Evolutionary conservation across 2,329 filamentous ascomycete genomes (phyloP).

Genomic region (Nothophaeocryptopus gaeumannii): DNA sequence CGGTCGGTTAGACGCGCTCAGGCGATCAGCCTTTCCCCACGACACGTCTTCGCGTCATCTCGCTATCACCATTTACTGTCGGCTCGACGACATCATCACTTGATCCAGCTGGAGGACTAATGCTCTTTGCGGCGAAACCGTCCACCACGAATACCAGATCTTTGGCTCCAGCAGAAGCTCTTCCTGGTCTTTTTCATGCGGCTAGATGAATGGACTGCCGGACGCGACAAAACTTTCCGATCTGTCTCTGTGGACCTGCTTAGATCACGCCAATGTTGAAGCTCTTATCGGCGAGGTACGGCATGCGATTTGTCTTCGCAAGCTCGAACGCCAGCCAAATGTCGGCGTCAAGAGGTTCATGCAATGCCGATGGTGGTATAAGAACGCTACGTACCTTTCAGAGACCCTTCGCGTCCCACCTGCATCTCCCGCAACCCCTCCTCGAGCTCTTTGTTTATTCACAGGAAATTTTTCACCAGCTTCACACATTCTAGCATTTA

Average conservation of each 20-base stretch:
- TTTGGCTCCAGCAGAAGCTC: slow-evolving; percentile 9
- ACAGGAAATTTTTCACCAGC: slow-evolving; percentile 7
- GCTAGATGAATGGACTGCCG: slow-evolving; percentile 10
- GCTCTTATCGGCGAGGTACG: slow-evolving; percentile 10
- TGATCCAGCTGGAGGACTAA: slow-evolving; percentile 8
- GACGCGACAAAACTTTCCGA: slow-evolving; percentile 6
- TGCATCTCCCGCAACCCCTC: slow-evolving; percentile 2
- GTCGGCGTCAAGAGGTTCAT: background rate
- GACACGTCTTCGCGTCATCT: slow-evolving; percentile 13
- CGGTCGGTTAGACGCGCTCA: slow-evolving; percentile 1
- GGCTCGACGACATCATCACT: slow-evolving; percentile 17
- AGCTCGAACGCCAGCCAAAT: background rate
- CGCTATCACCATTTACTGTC: slow-evolving; percentile 1
- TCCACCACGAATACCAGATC: background rate
- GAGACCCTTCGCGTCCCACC: background rate
- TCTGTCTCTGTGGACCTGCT: slow-evolving; percentile 13
- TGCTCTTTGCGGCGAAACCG: slow-evolving; percentile 5
- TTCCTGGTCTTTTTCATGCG: slow-evolving; percentile 12
- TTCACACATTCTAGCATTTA: slow-evolving; percentile 1
- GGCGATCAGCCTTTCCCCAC: slow-evolving; percentile 5
- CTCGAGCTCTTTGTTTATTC: slow-evolving; percentile 16
- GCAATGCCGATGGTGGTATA: slow-evolving; percentile 7
- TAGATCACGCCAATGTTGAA: slow-evolving; percentile 2
- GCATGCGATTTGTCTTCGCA: slow-evolving; percentile 6
- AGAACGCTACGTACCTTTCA: slow-evolving; percentile 3